Evolutionary conservation across 805 yeast genomes (phyloP).

Genomic region (Ogataea pini): DNA sequence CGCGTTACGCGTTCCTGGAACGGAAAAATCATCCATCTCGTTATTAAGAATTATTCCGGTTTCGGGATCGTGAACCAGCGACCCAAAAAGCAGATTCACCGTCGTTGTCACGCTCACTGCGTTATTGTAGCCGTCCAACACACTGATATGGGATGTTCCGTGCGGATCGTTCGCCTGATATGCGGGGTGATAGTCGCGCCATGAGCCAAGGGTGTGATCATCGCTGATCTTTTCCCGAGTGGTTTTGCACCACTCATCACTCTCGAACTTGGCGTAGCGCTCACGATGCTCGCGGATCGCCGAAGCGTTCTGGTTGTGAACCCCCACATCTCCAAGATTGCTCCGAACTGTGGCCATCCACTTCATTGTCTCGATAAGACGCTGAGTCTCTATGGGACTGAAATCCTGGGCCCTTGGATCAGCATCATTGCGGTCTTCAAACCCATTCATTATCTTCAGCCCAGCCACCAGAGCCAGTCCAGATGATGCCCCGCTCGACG

Average conservation of each 20-base stretch:
- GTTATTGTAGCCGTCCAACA: slow-evolving; percentile 71
- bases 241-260: slow-evolving; percentile 56
- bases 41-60: slow-evolving; percentile 87
- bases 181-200: slow-evolving; percentile 77
- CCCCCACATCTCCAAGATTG: slow-evolving; percentile 70
- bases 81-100: slow-evolving; percentile 80
- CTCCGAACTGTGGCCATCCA: slow-evolving; percentile 89
- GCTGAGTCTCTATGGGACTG: slow-evolving; percentile 54
- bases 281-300: slow-evolving; percentile 32
- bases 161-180: slow-evolving; percentile 78
- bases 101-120: slow-evolving; percentile 91
- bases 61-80: slow-evolving; percentile 71
- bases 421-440: slow-evolving; percentile 31
- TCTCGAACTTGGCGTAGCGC: slow-evolving; percentile 46
- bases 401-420: slow-evolving; percentile 41
- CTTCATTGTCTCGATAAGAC: slow-evolving; percentile 83
- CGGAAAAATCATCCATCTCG: slow-evolving; percentile 94
- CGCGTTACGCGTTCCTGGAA: slow-evolving; percentile 67
- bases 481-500: slow-evolving; percentile 73
- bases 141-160: slow-evolving; percentile 87
- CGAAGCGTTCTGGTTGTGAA: slow-evolving; percentile 28
- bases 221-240: slow-evolving; percentile 55
- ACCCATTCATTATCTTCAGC: slow-evolving; percentile 58
- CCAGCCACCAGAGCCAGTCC: slow-evolving; percentile 85
- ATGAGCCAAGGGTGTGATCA: slow-evolving; percentile 54